Conservation (phyloP, 352 stramenopile genomes). For the Aphanomyces invadans region DNA sequence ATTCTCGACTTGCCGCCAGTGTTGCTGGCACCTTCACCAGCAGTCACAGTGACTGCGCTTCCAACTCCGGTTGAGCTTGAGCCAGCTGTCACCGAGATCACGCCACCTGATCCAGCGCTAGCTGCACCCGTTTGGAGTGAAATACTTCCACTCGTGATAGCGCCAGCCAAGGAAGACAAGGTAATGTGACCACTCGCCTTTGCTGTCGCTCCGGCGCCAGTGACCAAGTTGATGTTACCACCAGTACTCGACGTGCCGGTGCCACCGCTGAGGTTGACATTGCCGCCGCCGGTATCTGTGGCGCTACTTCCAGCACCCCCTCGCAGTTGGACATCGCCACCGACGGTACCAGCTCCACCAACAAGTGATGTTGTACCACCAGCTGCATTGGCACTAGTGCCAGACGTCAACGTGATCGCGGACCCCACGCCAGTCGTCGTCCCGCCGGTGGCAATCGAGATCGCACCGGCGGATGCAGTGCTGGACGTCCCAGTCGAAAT, state of each 20-base stretch:
- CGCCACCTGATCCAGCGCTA: slow-evolving; percentile 3
- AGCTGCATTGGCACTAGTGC: slow-evolving; percentile 41
- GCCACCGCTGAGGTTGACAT: slow-evolving; percentile 1
- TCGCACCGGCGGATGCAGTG: slow-evolving; percentile 14
- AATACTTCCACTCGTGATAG: slow-evolving; percentile 11
- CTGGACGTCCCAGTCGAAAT: slow-evolving; percentile 24
- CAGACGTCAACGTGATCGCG: slow-evolving; percentile 9
- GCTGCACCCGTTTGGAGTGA: neutral
- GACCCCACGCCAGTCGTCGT: slow-evolving; percentile 2
- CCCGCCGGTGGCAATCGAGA: neutral
- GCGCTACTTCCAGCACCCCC: slow-evolving; percentile 20
- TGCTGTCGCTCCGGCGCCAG: slow-evolving; percentile 2
- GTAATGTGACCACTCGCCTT: slow-evolving; percentile 18
- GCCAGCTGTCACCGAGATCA: neutral
- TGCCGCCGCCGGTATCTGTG: slow-evolving; percentile 7
- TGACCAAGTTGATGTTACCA: slow-evolving; percentile 18
- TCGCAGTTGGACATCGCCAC: slow-evolving; percentile 27
- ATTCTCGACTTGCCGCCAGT: slow-evolving; percentile 26
- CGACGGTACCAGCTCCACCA: slow-evolving; percentile 32
- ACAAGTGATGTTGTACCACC: slow-evolving; percentile 29
- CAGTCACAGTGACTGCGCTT: slow-evolving; percentile 29
- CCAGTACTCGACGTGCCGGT: neutral
- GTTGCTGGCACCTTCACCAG: slow-evolving; percentile 32
- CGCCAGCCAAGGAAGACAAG: slow-evolving; percentile 3
- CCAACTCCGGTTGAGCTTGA: slow-evolving; percentile 1